These are phyloP conservation scores for Dipodascus albidus DNA, from an alignment of 805 yeast genomes.

Conservation along the genomic window DNA sequence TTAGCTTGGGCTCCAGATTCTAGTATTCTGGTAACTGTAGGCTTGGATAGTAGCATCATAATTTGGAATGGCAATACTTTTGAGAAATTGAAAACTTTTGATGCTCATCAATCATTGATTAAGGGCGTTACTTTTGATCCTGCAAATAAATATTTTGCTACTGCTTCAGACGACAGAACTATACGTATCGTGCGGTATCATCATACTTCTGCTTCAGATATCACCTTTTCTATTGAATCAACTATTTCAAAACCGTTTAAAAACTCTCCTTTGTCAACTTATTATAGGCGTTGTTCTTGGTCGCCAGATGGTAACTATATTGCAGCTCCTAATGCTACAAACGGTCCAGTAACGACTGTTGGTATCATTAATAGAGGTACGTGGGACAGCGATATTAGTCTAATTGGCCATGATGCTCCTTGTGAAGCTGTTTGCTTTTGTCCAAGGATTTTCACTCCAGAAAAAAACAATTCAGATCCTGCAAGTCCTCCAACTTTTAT, in stretches of 20 bases:
- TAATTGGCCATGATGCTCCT: conserved; percentile 62
- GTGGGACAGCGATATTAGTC: conserved; percentile 52
- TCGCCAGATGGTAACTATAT: conserved; percentile 64
- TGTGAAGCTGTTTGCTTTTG: conserved; percentile 53
- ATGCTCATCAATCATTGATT: conserved; percentile 88
- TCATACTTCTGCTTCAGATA: conserved; percentile 48
- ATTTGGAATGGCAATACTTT: conserved; percentile 91
- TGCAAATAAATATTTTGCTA: conserved; percentile 93
- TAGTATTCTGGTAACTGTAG: conserved; percentile 81
- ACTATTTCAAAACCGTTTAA: conserved; percentile 75
- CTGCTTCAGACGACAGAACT: conserved; percentile 92
- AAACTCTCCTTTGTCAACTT: conserved; percentile 84
- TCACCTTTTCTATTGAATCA: conserved; percentile 79
- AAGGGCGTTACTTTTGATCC: conserved; percentile 98
- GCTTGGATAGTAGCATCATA: conserved; percentile 83
- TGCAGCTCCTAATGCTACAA: conserved; percentile 58
- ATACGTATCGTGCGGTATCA: conserved; percentile 81
- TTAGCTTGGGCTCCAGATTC: conserved; percentile 98
- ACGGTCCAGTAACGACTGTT: conserved; percentile 53
- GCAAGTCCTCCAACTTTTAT: conserved; percentile 25
- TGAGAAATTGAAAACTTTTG: conserved; percentile 79
- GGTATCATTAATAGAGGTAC: conserved; percentile 52
- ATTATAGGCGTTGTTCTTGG: conserved; percentile 66
- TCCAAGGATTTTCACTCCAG: conserved; percentile 26
- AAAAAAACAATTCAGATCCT: conserved; percentile 19